Evolutionary conservation across 768 basidiomycete genomes (phyloP), one percentile per base, ranked within the genome.

Genomic region (Russula sp.): DNA sequence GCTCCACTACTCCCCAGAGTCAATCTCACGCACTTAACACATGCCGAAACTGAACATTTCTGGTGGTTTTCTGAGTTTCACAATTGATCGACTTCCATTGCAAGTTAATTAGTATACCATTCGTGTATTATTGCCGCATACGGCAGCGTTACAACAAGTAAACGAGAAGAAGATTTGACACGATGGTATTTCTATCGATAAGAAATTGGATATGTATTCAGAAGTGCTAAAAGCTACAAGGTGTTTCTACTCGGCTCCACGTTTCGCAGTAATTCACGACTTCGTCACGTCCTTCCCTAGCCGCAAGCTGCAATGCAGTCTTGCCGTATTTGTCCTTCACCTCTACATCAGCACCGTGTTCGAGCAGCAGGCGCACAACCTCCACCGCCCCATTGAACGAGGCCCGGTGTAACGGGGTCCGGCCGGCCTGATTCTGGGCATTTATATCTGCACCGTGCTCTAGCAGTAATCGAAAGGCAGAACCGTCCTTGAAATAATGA

Each of bases 1-100:
- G 76, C 28, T 28, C n/a, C n/a, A n/a, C 28, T 28, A 28, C 28
- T 28, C 28, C 28, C 2, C 28, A 32, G 32, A 30, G 9, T 32
- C 32, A 32, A 32, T 32, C 32, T 9, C 32, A 32, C 32, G 0
- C 10, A 32, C 32, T 32, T 9, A n/a, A n/a, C n/a, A n/a, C 28
- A 10, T 10, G 1, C 32, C 32, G 32, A 32, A 32, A 32, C 9
- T 32, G 8, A 32, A 32, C 9, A 9, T 32, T 28, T 4, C 4
- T 7, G 7, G n/a, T n/a, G n/a, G n/a, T n/a, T n/a, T 32, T 32
- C 32, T 9, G 1, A 32, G 32, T 32, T 30, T 7, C 9, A 9
- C 32, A 32, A 32, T 32, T 32, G 9, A n/a, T n/a, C n/a, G n/a
- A 9, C 32, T 32, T 32, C 32, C 32, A 9, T 9, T 32, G 32